A percentile compares a stretch with the other conserved stretches of the same genome.
phyloP scores from a whole-genome alignment of 164 flowering plant genomes.

The Umbellularia californica region DNA sequence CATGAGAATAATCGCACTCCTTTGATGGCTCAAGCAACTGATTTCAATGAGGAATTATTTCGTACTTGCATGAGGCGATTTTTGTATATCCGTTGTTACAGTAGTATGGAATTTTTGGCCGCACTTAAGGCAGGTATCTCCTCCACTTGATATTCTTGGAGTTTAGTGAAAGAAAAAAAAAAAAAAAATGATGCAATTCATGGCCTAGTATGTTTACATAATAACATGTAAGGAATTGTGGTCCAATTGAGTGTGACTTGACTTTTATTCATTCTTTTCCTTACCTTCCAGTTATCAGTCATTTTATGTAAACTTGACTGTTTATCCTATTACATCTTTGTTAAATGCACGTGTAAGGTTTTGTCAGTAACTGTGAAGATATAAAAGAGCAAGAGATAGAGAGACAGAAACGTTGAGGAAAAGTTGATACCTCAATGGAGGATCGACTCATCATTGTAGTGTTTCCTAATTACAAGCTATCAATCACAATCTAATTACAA shows the following conservation, averaged over 20 bases:
- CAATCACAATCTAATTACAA: too few species aligned
- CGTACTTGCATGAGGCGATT: slow-evolving; percentile 63
- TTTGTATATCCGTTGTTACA: slow-evolving; percentile 62
- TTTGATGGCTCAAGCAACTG: slow-evolving; percentile 4
- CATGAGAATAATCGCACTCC: neutral
- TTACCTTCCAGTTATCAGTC: too few species aligned
- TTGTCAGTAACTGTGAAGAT: neutral
- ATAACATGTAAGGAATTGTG: neutral
- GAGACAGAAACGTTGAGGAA: too few species aligned
- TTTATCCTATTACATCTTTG: neutral
- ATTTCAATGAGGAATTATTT: slow-evolving; percentile 43
- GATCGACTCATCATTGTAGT: too few species aligned
- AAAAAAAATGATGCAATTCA: too few species aligned
- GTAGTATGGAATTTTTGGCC: slow-evolving; percentile 64
- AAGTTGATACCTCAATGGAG: too few species aligned
- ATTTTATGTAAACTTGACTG: too few species aligned
- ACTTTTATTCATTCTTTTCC: neutral
- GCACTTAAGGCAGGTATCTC: slow-evolving; percentile 57
- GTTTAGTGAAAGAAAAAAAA: neutral
- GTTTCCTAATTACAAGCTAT: too few species aligned
- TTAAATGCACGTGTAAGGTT: neutral
- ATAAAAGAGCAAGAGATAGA: too few species aligned
- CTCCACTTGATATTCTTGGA: neutral
- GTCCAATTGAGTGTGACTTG: slow-evolving; percentile 1
- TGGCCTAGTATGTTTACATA: neutral